Conservation (phyloP, 2,329 filamentous ascomycete species). For the Pezizomycotina sp. region DNA sequence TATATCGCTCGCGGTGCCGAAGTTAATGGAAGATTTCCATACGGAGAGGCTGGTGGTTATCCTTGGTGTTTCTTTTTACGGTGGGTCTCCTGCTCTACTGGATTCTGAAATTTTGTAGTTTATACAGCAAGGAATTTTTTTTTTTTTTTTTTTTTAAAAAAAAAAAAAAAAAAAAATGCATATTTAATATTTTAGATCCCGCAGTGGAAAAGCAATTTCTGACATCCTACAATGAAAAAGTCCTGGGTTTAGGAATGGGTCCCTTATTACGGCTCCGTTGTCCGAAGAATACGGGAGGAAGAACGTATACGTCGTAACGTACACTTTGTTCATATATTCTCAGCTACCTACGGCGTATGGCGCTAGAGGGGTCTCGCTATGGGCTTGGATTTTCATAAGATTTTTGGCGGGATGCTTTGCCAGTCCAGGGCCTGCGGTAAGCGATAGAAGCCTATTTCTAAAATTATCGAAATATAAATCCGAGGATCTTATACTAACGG, state of each 20-base stretch:
- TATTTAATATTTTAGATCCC: no score
- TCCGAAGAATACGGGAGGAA: conserved; percentile 7
- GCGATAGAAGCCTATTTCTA: no score
- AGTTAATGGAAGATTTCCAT: conserved; percentile 2
- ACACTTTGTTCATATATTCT: conserved; percentile 4
- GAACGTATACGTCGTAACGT: conserved; percentile 6
- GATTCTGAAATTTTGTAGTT: no score
- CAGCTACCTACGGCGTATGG: conserved; percentile 4
- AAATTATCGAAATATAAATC: no score
- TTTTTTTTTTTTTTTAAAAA: no score
- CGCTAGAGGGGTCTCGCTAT: neutral
- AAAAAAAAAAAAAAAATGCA: no score
- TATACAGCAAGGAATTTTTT: no score
- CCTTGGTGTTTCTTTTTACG: conserved; percentile 7
- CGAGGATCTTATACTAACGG: no score
- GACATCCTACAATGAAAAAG: neutral
- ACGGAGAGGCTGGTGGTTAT: conserved; percentile 1
- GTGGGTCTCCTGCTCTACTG: conserved; percentile 1
- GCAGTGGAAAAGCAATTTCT: neutral
- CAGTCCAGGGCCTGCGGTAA: no score
- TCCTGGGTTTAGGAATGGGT: conserved; percentile 9
- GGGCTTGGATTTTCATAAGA: conserved; percentile 8
- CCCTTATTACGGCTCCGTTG: conserved; percentile 3
- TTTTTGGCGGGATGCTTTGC: conserved; percentile 3
- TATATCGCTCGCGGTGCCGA: conserved; percentile 6